Evolutionary conservation across 176 grass and related monocot species (phyloP).

Genomic region (Oryza rufipogon): DNA sequence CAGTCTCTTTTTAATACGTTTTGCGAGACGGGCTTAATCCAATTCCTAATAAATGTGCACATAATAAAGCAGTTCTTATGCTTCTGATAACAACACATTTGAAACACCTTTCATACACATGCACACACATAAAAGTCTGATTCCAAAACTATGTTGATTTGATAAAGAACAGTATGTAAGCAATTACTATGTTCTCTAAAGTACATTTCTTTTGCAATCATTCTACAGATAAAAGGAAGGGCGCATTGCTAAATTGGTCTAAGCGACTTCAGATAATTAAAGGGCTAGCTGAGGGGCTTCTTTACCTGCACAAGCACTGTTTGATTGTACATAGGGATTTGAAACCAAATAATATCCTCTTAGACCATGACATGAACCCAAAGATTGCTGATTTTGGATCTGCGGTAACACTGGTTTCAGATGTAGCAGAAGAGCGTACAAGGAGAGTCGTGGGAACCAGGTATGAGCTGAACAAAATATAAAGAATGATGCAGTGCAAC

Average conservation of each 20-base stretch:
- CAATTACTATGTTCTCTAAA: background rate
- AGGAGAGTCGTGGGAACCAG: constrained; percentile 50
- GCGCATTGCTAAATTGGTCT: constrained; percentile 22
- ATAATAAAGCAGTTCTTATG: background rate
- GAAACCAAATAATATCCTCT: constrained; percentile 43
- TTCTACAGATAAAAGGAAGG: constrained; percentile 15
- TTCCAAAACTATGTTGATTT: constrained; percentile 8
- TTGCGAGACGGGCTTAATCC: background rate
- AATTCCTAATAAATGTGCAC: constrained; percentile 13
- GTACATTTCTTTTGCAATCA: background rate
- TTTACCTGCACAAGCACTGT: constrained; percentile 54
- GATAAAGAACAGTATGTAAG: background rate
- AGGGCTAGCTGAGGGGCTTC: constrained; percentile 47
- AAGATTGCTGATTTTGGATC: constrained; percentile 54
- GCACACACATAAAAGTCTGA: no score
- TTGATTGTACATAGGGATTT: constrained; percentile 55
- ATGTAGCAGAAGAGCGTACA: constrained; percentile 33
- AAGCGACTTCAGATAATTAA: constrained; percentile 49
- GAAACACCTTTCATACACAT: background rate
- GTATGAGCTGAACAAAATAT: constrained; percentile 26
- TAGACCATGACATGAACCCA: constrained; percentile 46
- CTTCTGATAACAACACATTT: background rate
- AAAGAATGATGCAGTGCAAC: background rate
- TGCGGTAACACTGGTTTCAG: constrained; percentile 41
- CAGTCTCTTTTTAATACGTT: background rate